Conservation (phyloP, 306 rosid genomes). For the Quercus engelmannii region DNA sequence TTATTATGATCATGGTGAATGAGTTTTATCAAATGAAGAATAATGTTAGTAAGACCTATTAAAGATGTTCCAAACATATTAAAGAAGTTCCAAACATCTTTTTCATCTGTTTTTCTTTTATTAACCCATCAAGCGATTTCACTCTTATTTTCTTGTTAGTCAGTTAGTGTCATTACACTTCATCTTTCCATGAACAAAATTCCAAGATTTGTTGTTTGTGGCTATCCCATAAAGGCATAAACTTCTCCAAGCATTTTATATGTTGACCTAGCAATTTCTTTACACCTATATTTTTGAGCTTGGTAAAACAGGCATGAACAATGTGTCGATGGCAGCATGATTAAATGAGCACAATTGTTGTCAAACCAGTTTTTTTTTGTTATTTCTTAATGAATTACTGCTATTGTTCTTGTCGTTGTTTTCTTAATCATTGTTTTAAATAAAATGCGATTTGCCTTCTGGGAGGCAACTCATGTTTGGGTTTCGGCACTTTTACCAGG, state of each 20-base stretch:
- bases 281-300: neutral
- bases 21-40: neutral
- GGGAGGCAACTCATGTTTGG: slow-evolving; percentile 19
- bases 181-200: neutral
- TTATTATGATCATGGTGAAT: neutral
- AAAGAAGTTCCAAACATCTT: slow-evolving; percentile 1
- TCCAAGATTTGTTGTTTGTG: neutral
- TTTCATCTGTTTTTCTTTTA: neutral
- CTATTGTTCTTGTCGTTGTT: neutral
- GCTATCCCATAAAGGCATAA: neutral
- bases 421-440: slow-evolving; percentile 5
- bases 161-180: neutral
- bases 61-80: slow-evolving; percentile 5
- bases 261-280: neutral
- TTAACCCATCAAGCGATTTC: neutral
- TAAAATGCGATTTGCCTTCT: neutral
- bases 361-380: neutral
- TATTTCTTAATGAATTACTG: neutral
- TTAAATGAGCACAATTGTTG: neutral
- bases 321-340: neutral
- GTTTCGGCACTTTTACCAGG: slow-evolving; percentile 46
- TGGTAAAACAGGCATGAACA: neutral
- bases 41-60: neutral
- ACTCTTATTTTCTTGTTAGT: neutral
- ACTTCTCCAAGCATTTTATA: neutral